Evolutionary conservation across 495 filamentous ascomycete genomes (phyloP), one percentile per base, ranked within the genome.

Genomic region (Podospora fimiseda): DNA sequence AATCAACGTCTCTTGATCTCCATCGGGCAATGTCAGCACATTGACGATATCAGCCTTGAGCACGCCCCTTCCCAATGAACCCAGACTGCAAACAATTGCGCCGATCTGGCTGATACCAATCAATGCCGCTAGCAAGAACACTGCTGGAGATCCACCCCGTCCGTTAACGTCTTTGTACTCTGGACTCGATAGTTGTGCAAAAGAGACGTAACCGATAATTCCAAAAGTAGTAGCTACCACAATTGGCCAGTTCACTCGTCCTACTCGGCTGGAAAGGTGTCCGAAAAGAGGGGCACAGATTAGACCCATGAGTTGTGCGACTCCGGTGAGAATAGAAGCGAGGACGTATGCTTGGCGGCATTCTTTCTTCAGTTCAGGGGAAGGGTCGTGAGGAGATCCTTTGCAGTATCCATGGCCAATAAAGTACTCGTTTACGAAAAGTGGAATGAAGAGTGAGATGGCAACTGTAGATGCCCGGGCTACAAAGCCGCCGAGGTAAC

Each of bases 381-480:
- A 78, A 1, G 75, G 75, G 51, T 79, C 75, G 53, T 76, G 74
- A 30, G 78, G 77, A 1, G 78, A 75, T 9, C 80, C 81, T 43
- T 78, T 69, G 70, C 93, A 98, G 43, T 85, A 80, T 6, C 89
- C 90, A 44, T 85, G 83, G n/a, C 65, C 69, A 43, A 89, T 84
- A 67, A 92, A 98, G 66, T 89, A 96, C 37, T 84, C 77, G 61
- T 99, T 96, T 52, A 95, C 81, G 55, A 83, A 92, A 3, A 99
- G 77, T 4, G 93, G 94, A 45, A 99, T 84, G 71, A 96, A 99
- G 8, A 96, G 75, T 1, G 89, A 92, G 49, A 97, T 95, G 9
- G 86, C 91, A 39, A 99, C 92, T 0, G 90, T 95, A n/a, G 89
- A 95, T 9, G 93, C 89, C 46, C 93, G 83, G 3, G 94, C 93